A percentile compares a stretch with the other conserved stretches of the same genome.
Conservation (phyloP, 306 rosid genomes). For the Inga laurina region DNA sequence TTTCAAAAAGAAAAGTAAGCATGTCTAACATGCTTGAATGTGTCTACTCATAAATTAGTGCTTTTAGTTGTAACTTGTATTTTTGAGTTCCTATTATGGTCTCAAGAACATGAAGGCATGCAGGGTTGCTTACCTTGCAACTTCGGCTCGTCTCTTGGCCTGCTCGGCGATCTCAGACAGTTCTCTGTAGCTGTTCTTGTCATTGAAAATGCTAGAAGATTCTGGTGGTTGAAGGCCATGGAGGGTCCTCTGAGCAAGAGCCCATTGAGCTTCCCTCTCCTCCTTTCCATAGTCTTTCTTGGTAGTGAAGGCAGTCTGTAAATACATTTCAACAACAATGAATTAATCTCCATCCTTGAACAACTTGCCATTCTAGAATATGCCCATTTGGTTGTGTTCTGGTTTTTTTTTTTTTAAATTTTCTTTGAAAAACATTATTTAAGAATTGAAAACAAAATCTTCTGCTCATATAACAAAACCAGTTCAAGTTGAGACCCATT, state of each 20-base stretch:
- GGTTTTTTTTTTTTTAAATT: not conserved
- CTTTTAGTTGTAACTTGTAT: not conserved
- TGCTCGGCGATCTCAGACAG: constrained; percentile 97
- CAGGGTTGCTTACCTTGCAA: constrained; percentile 71
- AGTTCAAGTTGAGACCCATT: not conserved
- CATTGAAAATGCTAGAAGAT: constrained; percentile 53
- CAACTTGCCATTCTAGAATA: not conserved
- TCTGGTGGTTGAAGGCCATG: constrained; percentile 98
- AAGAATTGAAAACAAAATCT: not conserved
- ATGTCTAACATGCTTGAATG: not conserved
- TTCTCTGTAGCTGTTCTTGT: constrained; percentile 90
- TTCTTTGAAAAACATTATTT: not conserved
- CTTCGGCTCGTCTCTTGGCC: constrained; percentile 97
- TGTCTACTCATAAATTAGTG: not conserved
- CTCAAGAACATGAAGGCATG: not conserved
- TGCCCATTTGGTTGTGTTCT: not conserved
- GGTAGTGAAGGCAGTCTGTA: constrained; percentile 97
- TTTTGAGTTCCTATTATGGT: not conserved
- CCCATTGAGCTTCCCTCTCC: constrained; percentile 99
- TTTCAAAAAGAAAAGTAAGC: not conserved
- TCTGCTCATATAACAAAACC: not conserved
- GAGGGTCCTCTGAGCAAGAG: constrained; percentile 93
- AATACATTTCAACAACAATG: constrained; percentile 20
- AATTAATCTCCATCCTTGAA: constrained; percentile 14
- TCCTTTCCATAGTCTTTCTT: constrained; percentile 96